Percentiles rank a stretch among this genome's conserved stretches.
phyloP scores from a whole-genome alignment of 2,329 filamentous ascomycete genomes.

The Cyclaneusma minus region DNA sequence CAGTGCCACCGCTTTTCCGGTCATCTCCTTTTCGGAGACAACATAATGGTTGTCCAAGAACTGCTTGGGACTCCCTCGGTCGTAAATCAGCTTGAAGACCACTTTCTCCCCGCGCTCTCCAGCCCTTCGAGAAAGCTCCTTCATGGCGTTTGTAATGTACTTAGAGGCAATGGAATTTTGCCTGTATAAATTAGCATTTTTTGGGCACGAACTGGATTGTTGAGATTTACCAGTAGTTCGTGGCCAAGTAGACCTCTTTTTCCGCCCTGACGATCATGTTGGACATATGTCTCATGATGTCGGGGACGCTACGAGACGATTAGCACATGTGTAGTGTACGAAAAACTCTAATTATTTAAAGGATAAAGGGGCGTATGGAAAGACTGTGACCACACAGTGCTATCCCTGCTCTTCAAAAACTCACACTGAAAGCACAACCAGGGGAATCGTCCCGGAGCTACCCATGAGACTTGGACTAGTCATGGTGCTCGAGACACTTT shows the following conservation, averaged over 20 bases:
- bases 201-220: too few species aligned
- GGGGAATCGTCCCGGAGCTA: conserved; percentile 45
- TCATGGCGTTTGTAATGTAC: conserved; percentile 51
- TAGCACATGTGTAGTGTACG: conserved; percentile 1
- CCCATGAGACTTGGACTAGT: conserved; percentile 44
- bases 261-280: conserved; percentile 62
- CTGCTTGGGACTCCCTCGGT: conserved; percentile 51
- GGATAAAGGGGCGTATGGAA: neutral
- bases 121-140: conserved; percentile 51
- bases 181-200: too few species aligned
- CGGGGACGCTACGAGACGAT: conserved; percentile 48
- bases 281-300: conserved; percentile 59
- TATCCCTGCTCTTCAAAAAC: conserved; percentile 2
- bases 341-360: neutral
- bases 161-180: conserved; percentile 50
- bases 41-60: conserved; percentile 47
- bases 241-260: conserved; percentile 57
- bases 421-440: conserved; percentile 51
- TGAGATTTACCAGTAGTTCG: conserved; percentile 62
- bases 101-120: conserved; percentile 38
- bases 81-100: conserved; percentile 62
- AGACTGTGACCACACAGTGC: conserved; percentile 7
- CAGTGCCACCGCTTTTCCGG: conserved; percentile 39
- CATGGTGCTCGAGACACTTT: conserved; percentile 23
- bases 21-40: conserved; percentile 42